Percentiles rank a stretch among this genome's conserved stretches.
These are phyloP conservation scores for Corymbia citriodora DNA, from an alignment of 441 rosid species.

Conservation along the genomic window DNA sequence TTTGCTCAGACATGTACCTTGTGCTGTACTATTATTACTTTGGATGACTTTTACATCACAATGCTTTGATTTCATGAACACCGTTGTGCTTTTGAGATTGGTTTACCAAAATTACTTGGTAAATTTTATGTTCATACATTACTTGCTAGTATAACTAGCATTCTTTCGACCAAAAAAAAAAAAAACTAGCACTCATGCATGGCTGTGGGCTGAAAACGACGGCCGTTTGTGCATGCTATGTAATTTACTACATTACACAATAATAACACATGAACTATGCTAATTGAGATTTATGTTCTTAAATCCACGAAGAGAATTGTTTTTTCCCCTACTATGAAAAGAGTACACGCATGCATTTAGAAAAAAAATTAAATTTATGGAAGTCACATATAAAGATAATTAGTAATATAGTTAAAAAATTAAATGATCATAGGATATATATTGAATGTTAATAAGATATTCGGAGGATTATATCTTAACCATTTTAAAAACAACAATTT, in stretches of 20 bases:
- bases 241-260: not conserved
- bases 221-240: not conserved
- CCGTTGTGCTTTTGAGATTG: not conserved
- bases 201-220: not conserved
- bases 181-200: not conserved
- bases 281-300: not conserved
- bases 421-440: not conserved
- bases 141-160: not conserved
- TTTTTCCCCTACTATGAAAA: not conserved
- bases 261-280: not conserved
- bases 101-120: not conserved
- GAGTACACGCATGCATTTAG: not conserved
- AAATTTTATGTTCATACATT: not conserved
- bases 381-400: not conserved
- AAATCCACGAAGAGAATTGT: not conserved
- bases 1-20: fast-evolving
- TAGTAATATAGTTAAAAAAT: not conserved
- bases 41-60: not conserved
- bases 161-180: too few species aligned
- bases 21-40: not conserved
- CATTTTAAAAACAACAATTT: not conserved
- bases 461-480: not conserved
- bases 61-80: not conserved
- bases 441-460: not conserved
- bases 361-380: not conserved